A percentile compares a stretch with the other conserved stretches of the same genome.
phyloP scores from a whole-genome alignment of 805 yeast species.

The Tetrapisispora fleetii region DNA sequence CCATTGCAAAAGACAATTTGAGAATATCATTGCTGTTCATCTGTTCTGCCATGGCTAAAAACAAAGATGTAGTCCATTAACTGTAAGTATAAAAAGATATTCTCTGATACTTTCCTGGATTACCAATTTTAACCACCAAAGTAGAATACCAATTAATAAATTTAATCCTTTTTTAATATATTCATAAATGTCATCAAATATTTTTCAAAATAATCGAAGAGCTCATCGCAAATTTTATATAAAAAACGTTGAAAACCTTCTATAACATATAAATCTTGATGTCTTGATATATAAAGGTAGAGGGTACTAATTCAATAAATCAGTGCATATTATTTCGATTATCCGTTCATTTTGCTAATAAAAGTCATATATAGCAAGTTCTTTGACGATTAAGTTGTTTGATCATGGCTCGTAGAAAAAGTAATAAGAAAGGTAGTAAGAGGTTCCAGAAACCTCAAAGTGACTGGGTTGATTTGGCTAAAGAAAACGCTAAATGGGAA shows the following conservation, averaged over 20 bases:
- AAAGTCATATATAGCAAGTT: too few species aligned
- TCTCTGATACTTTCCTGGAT: too few species aligned
- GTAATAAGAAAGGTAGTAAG: slow-evolving; percentile 19
- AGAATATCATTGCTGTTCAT: slow-evolving; percentile 9
- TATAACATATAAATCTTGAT: too few species aligned
- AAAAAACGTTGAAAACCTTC: not conserved
- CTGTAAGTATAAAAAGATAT: too few species aligned
- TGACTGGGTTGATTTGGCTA: slow-evolving; percentile 58
- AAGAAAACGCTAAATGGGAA: slow-evolving; percentile 83
- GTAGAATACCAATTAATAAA: too few species aligned
- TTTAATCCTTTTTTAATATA: not conserved
- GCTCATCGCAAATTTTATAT: not conserved
- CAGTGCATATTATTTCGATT: too few species aligned
- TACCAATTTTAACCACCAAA: not conserved
- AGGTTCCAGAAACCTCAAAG: slow-evolving; percentile 24
- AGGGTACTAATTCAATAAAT: too few species aligned
- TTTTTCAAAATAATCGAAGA: not conserved
- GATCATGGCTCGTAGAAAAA: slow-evolving; percentile 23
- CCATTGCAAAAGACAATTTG: slow-evolving; percentile 17
- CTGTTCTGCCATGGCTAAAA: not conserved
- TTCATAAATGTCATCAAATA: too few species aligned
- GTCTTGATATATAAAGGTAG: too few species aligned
- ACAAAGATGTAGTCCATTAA: too few species aligned
- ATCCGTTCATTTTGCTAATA: too few species aligned
- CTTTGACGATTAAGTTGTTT: not conserved